Base-by-base conservation (phyloP, 1,284 basidiomycete species). In the Athelia psychrophila region DNA sequence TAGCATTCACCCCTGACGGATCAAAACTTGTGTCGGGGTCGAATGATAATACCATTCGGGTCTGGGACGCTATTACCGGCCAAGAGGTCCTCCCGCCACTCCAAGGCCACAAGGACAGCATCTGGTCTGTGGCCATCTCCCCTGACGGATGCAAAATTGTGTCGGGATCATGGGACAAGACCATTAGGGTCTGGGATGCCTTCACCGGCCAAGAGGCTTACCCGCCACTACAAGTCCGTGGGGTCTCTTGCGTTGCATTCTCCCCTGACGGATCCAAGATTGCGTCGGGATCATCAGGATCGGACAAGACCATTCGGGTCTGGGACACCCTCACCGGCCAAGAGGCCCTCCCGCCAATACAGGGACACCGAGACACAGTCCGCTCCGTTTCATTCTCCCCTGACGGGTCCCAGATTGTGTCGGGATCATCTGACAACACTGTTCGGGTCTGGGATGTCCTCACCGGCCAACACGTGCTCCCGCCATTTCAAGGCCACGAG, bases 381-480 rank as follows among this genome's bases (percentile, higher is more conserved):
- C 10, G n/a, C n/a, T 10, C 51, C 22, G 47, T 54, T 32, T 19
- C 36, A 35, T 57, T 54, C 25, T 57, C 51, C 10, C 50, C 51
- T 16, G 45, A 53, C 38, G 52, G 53, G 4, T 38, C 38, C 20
- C 18, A 45, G 8, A 48, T 58, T 25, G 56, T 49, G 1, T 55
- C 59, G 13, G 56, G 49, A n/a, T 60, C 56, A 2, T 16, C 30
- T 6, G 60, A 60, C 48, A 35, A 48, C 3, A 58, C 54, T 19
- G 16, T 60, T 25, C 45, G 52, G 13, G n/a, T 61, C 13, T 62
- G 56, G 56, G 48, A 59, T 52, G 33, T 46, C 3, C 33, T 23
- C 1, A 51, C 53, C 18, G 33, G 33, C n/a, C 33, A 12, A 10
- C 12, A 35, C 12, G n/a, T 35, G 33, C 33, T 35, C n/a, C 38